Base-by-base conservation (phyloP, 2,329 filamentous ascomycete species). In the Microdochium bolleyi region DNA sequence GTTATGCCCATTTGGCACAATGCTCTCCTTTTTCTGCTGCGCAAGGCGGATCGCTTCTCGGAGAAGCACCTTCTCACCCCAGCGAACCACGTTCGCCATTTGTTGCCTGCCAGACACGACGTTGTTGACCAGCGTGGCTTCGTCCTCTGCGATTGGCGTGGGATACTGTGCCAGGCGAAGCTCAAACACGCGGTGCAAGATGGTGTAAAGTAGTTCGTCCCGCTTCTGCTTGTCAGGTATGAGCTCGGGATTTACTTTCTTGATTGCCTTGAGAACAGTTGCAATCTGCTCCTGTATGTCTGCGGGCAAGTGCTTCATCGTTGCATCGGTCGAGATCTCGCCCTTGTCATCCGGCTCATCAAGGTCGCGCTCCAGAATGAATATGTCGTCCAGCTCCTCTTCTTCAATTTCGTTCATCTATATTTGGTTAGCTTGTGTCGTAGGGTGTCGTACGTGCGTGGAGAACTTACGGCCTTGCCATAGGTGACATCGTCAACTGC, bases 1-100 rank as follows among this genome's bases (percentile, higher is more conserved):
- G 4, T 58, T 58, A 3, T 54, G 53, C 24, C 44, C 53, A 24
- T 50, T n/a, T 32, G 51, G 52, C 16, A 52, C 49, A 16, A 62
- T 30, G 22, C 56, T 54, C 16, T 55, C 56, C 16, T 65, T 49
- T 52, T 61, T 64, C 34, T 60, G 64, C 57, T 65, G 67, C 49
- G 68, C 57, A 14, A 68, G 59, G 11, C 55, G 58, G 54, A 78
- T 73, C 1, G 83, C 73, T 61, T 82, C 75, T 52, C 74, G 68
- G 24, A 91, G 63, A 5, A 92, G 72, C 58, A 77, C 75, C 66
- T 90, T 90, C 68, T 92, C 88, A 14, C 88, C 88, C 2, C 84
- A 68, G 54, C 88, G 79, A 34, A 91, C 85, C 50, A 79, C 71
- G 22, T 84, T 62, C 0, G 88, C 88, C 83, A 88, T 87, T 46